These are phyloP conservation scores for Mycena vitilis DNA, from an alignment of 768 basidiomycete genomes.

Conservation along the genomic window DNA sequence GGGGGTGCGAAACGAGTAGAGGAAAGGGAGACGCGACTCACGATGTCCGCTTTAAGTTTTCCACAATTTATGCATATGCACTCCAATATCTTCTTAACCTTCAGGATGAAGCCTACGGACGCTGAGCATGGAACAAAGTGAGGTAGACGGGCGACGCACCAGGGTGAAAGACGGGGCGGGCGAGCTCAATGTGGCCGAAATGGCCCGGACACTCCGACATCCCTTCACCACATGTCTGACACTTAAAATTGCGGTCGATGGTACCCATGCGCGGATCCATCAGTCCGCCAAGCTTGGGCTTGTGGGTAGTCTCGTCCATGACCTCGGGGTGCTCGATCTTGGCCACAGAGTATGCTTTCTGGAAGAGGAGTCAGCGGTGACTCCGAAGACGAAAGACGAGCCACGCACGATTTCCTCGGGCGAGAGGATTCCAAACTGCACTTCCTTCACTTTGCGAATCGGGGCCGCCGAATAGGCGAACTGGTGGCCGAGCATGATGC, in stretches of 20 bases:
- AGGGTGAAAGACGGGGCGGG: slow-evolving; percentile 96
- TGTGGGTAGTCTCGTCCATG: slow-evolving; percentile 93
- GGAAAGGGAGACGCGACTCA: slow-evolving; percentile 85
- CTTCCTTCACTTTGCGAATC: slow-evolving; percentile 95
- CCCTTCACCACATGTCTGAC: slow-evolving; percentile 99
- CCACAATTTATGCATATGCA: slow-evolving; percentile 99
- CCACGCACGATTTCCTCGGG: slow-evolving; percentile 96
- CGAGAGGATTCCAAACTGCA: slow-evolving; percentile 98
- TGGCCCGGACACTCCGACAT: slow-evolving; percentile 99
- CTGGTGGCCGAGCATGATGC: slow-evolving; percentile 85
- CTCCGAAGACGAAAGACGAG: slow-evolving; percentile 28
- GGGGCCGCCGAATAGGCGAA: slow-evolving; percentile 95
- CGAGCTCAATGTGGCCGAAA: slow-evolving; percentile 98
- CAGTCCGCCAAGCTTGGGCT: slow-evolving; percentile 91
- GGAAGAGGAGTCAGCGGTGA: slow-evolving; percentile 39
- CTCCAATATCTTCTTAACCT: slow-evolving; percentile 99
- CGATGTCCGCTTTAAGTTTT: slow-evolving; percentile 95
- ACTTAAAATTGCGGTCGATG: slow-evolving; percentile 97
- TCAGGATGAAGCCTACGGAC: slow-evolving; percentile 89
- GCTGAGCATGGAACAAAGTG: slow-evolving; percentile 23
- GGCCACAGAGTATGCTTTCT: slow-evolving; percentile 99
- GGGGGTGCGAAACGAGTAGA: slow-evolving; percentile 95
- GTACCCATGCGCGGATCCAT: slow-evolving; percentile 99
- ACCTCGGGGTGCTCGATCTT: slow-evolving; percentile 99
- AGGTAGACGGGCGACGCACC: slow-evolving; percentile 61